phyloP scores from a whole-genome alignment of 208 protist species.

The Acanthamoeba lenticulata region DNA sequence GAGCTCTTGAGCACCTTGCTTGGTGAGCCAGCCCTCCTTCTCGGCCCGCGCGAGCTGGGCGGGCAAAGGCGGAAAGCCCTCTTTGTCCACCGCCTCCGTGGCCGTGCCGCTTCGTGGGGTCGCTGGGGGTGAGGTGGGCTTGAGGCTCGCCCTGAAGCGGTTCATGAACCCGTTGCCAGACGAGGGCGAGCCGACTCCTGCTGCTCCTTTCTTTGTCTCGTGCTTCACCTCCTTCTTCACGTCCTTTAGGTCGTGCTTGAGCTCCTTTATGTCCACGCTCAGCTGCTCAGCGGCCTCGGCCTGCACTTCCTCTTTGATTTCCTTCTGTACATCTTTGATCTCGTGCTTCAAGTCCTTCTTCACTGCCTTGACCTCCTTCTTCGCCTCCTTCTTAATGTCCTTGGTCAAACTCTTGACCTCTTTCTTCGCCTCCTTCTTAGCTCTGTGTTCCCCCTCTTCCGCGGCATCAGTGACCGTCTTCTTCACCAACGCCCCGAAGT shows the following conservation, averaged over 20 bases:
- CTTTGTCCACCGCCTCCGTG: neutral
- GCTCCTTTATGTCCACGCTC: neutral
- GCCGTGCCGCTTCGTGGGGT: neutral
- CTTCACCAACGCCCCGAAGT: neutral
- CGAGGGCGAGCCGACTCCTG: neutral
- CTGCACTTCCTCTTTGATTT: neutral
- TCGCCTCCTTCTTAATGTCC: neutral
- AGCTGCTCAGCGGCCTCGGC: neutral
- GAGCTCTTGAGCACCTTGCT: slow-evolving; percentile 56
- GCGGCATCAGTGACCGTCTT: neutral
- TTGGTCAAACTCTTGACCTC: neutral
- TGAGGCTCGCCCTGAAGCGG: neutral
- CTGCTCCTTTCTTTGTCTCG: neutral
- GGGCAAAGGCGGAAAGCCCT: neutral
- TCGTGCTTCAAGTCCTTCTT: neutral
- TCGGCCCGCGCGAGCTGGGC: neutral
- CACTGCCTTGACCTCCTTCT: neutral
- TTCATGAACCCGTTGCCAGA: neutral
- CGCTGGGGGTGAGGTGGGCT: neutral
- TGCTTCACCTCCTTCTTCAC: neutral
- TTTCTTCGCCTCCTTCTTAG: slow-evolving; percentile 19
- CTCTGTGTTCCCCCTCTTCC: neutral
- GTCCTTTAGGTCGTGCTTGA: neutral
- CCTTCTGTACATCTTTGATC: neutral
- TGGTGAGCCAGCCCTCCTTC: slow-evolving; percentile 64